phyloP scores from a whole-genome alignment of 257 asterid genomes.

The Pogostemon cablin region DNA sequence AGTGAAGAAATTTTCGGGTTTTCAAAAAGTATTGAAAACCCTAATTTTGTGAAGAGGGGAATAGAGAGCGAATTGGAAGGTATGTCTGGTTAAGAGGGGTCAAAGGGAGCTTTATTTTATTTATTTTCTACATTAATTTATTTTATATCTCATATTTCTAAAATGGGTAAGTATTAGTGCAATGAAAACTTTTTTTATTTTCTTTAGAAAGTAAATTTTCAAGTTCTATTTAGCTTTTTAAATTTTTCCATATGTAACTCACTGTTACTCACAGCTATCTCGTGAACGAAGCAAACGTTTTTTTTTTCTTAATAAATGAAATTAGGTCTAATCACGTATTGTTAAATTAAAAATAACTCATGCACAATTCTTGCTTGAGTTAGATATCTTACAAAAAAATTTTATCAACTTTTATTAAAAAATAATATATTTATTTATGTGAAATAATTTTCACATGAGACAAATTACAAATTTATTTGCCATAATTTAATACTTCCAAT shows the following conservation, averaged over 20 bases:
- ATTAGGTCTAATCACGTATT: too few species aligned
- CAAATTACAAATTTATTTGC: too few species aligned
- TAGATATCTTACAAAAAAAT: too few species aligned
- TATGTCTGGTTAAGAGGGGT: constrained; percentile 22
- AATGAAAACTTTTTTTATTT: not conserved
- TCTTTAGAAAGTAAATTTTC: not conserved
- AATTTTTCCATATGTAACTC: not conserved
- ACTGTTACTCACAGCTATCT: too few species aligned
- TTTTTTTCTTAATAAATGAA: too few species aligned
- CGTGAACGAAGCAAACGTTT: too few species aligned
- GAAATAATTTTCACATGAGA: too few species aligned
- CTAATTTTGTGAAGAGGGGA: constrained; percentile 42
- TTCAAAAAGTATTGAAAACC: constrained; percentile 44
- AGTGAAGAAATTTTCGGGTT: constrained; percentile 31
- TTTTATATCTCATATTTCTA: not conserved
- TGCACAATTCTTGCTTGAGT: too few species aligned
- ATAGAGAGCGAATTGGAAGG: constrained; percentile 29
- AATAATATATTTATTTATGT: too few species aligned
- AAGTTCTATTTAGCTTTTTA: not conserved
- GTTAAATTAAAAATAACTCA: too few species aligned
- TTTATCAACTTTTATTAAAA: too few species aligned
- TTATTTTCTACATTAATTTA: not conserved
- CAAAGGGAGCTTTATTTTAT: not conserved
- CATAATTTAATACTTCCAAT: too few species aligned
- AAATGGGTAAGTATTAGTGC: not conserved